These are phyloP conservation scores for Vachellia collinsii DNA, from an alignment of 306 rosid species.

Conservation along the genomic window DNA sequence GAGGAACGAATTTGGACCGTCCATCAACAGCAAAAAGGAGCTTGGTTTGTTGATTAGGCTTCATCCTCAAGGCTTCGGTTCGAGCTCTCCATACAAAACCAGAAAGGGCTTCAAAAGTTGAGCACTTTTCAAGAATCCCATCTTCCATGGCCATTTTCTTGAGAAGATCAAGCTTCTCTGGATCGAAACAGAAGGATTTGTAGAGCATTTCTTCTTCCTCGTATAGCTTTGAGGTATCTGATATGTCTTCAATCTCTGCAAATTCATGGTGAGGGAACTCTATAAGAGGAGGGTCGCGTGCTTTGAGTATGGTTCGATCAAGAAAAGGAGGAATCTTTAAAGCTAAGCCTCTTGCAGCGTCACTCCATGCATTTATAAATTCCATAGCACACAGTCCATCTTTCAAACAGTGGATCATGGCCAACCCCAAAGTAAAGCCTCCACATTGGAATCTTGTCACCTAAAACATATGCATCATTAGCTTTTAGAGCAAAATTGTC, in stretches of 20 bases:
- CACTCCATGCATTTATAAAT: slow-evolving; percentile 67
- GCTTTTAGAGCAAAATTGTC: neutral
- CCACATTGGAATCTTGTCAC: slow-evolving; percentile 68
- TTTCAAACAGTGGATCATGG: slow-evolving; percentile 56
- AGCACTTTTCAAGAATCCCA: slow-evolving; percentile 59
- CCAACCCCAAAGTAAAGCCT: slow-evolving; percentile 59
- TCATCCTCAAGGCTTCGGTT: slow-evolving; percentile 64
- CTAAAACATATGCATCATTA: slow-evolving; percentile 16
- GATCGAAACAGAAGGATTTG: slow-evolving; percentile 60
- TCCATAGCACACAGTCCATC: slow-evolving; percentile 67
- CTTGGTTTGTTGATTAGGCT: slow-evolving; percentile 67
- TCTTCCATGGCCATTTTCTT: slow-evolving; percentile 64
- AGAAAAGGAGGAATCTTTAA: slow-evolving; percentile 57
- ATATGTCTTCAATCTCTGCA: slow-evolving; percentile 67
- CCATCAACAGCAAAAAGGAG: slow-evolving; percentile 86
- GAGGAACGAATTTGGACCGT: slow-evolving; percentile 65
- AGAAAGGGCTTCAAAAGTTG: slow-evolving; percentile 70
- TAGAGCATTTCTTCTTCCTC: slow-evolving; percentile 57
- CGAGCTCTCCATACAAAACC: slow-evolving; percentile 87
- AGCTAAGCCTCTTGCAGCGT: slow-evolving; percentile 66
- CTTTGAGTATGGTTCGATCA: slow-evolving; percentile 68
- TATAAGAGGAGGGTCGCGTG: slow-evolving; percentile 61
- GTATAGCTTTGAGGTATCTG: slow-evolving; percentile 49
- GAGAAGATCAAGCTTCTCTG: slow-evolving; percentile 56
- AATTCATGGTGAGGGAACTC: slow-evolving; percentile 70